These are phyloP conservation scores for Saprolegnia parasitica DNA, from an alignment of 352 stramenopile genomes.

Conservation along the genomic window DNA sequence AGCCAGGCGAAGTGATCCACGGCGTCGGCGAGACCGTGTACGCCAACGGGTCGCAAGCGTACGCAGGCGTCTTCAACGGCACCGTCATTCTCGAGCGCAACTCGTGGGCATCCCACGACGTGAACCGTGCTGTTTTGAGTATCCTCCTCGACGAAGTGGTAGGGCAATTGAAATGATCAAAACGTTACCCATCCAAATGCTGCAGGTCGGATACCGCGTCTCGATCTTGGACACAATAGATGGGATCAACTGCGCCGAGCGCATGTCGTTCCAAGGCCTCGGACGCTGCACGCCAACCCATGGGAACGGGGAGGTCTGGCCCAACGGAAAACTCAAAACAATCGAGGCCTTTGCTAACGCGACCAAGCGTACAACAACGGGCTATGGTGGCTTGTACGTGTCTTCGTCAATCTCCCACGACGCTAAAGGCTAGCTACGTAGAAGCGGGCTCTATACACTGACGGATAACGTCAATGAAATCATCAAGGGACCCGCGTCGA, in stretches of 20 bases:
- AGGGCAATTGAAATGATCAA: background rate
- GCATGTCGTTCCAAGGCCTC: slow-evolving; percentile 20
- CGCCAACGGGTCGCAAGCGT: slow-evolving; percentile 5
- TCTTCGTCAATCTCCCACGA: background rate
- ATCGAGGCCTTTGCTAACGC: slow-evolving; percentile 48
- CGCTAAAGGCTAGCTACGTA: slow-evolving; percentile 34
- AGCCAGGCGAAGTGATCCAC: slow-evolving; percentile 7
- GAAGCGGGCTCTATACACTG: slow-evolving; percentile 47
- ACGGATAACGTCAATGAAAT: slow-evolving; percentile 35
- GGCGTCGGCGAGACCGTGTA: slow-evolving; percentile 21
- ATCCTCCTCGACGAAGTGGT: slow-evolving; percentile 26
- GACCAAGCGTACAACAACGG: background rate
- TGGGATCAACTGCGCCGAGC: background rate
- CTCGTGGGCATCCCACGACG: background rate
- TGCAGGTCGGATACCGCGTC: slow-evolving; percentile 18
- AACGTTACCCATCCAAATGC: background rate
- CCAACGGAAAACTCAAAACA: slow-evolving; percentile 33
- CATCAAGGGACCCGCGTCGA: background rate
- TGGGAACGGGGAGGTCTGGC: slow-evolving; percentile 55
- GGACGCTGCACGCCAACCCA: slow-evolving; percentile 52
- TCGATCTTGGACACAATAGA: background rate
- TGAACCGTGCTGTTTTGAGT: background rate
- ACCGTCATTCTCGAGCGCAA: slow-evolving; percentile 21
- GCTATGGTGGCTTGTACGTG: slow-evolving; percentile 11
- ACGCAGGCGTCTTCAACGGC: slow-evolving; percentile 1